A percentile compares a stretch with the other conserved stretches of the same genome.
Evolutionary conservation across 148 eudicot genomes (phyloP).

Genomic region (Fagopyrum tataricum): DNA sequence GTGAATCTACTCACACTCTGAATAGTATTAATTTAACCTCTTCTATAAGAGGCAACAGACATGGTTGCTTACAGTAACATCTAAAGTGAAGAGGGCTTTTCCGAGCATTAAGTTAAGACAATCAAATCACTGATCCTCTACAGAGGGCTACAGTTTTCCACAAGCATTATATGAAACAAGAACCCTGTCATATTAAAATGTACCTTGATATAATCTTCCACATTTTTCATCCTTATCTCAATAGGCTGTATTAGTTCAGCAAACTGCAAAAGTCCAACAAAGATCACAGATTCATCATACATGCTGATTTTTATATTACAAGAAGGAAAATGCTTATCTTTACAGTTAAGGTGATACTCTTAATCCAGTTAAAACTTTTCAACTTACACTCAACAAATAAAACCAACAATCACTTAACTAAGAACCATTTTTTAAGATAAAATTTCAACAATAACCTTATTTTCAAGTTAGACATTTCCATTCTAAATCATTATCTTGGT

Average conservation of each 20-base stretch:
- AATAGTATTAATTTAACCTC: not conserved
- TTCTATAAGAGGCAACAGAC: not conserved
- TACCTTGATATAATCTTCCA: constrained; percentile 16
- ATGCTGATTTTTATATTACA: not conserved
- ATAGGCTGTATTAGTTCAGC: constrained; percentile 17
- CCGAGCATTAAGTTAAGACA: not conserved
- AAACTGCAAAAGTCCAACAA: constrained; percentile 12
- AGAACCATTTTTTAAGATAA: not conserved
- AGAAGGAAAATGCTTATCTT: not conserved
- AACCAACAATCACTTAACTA: not conserved
- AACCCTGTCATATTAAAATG: not conserved
- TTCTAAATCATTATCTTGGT: not conserved
- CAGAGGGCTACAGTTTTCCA: not conserved
- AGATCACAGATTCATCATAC: not conserved
- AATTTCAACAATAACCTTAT: not conserved
- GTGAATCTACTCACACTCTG: not conserved
- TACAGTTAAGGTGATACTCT: not conserved
- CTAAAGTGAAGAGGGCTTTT: not conserved
- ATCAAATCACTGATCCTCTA: not conserved
- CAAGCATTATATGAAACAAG: not conserved
- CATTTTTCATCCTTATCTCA: constrained; percentile 12
- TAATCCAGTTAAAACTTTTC: not conserved
- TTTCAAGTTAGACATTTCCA: not conserved
- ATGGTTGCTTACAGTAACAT: not conserved
- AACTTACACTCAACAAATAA: not conserved